Conservation (phyloP, 148 eudicot species). For the Silene conica region DNA sequence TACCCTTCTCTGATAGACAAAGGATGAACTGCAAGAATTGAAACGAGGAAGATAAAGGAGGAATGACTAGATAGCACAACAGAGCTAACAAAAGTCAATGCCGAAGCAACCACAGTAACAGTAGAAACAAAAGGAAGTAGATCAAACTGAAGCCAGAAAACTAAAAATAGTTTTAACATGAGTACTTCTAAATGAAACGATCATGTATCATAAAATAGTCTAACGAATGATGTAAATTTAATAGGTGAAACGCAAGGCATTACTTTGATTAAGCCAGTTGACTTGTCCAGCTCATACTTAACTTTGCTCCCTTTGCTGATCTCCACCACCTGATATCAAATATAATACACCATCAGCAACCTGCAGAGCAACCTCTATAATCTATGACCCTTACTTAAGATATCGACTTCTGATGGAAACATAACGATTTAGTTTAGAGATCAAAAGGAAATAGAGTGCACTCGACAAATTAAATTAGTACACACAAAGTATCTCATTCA, state of each 20-base stretch:
- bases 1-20: background rate
- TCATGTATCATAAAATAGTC: background rate
- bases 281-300: slow-evolving; percentile 89
- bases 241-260: slow-evolving; percentile 12
- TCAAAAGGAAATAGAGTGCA: background rate
- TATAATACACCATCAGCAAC: slow-evolving; percentile 10
- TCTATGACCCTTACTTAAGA: background rate
- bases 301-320: slow-evolving; percentile 94
- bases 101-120: too few relatives aligned
- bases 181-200: background rate
- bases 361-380: background rate
- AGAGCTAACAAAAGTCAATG: background rate
- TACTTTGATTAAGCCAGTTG: slow-evolving; percentile 80
- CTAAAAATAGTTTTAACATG: background rate
- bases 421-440: background rate
- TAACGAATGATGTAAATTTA: background rate
- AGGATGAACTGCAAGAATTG: background rate
- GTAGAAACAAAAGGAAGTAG: background rate
- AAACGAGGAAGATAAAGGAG: background rate
- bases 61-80: background rate
- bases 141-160: background rate
- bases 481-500: background rate
- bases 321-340: slow-evolving; percentile 66
- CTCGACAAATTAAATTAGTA: background rate
- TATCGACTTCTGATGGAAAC: background rate